Evolutionary conservation across 805 yeast species (phyloP).

Genomic region (Saccharomycopsis amapae): DNA sequence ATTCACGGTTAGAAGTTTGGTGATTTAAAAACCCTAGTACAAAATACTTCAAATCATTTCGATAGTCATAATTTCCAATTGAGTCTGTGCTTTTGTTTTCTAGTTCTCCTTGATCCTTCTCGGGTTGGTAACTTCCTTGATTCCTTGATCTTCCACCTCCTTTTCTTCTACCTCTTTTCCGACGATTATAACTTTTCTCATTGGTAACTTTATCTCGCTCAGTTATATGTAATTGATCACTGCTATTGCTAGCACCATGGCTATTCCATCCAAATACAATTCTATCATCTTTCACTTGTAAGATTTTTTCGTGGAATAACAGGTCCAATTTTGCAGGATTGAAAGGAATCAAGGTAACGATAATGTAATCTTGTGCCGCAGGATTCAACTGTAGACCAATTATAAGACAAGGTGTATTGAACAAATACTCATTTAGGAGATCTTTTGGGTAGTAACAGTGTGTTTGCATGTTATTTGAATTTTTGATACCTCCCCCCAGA

Average conservation of each 20-base stretch:
- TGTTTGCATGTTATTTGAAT: too few relatives aligned
- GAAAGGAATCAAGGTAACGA: slow-evolving; percentile 19
- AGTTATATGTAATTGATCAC: too few relatives aligned
- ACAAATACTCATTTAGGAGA: slow-evolving; percentile 12
- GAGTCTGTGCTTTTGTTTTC: too few relatives aligned
- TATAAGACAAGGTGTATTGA: slow-evolving; percentile 19
- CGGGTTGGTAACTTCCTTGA: not conserved
- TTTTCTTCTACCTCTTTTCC: not conserved
- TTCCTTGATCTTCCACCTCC: not conserved
- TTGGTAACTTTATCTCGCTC: not conserved
- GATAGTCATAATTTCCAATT: too few relatives aligned
- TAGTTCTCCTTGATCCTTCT: too few relatives aligned
- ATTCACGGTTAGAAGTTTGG: slow-evolving; percentile 2
- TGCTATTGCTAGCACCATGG: too few relatives aligned
- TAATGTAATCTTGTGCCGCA: slow-evolving; percentile 13
- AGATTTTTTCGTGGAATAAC: slow-evolving; percentile 5
- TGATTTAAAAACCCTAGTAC: slow-evolving; percentile 19
- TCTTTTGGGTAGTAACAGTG: slow-evolving; percentile 22
- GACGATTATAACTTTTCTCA: not conserved
- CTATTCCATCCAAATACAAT: not conserved
- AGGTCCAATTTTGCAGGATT: slow-evolving; percentile 11
- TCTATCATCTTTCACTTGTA: not conserved
- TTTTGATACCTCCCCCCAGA: too few relatives aligned
- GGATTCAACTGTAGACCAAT: slow-evolving; percentile 13
- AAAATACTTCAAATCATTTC: slow-evolving; percentile 3